phyloP scores from a whole-genome alignment of 2,329 filamentous ascomycete genomes.

The Fusarium caatingaense region DNA sequence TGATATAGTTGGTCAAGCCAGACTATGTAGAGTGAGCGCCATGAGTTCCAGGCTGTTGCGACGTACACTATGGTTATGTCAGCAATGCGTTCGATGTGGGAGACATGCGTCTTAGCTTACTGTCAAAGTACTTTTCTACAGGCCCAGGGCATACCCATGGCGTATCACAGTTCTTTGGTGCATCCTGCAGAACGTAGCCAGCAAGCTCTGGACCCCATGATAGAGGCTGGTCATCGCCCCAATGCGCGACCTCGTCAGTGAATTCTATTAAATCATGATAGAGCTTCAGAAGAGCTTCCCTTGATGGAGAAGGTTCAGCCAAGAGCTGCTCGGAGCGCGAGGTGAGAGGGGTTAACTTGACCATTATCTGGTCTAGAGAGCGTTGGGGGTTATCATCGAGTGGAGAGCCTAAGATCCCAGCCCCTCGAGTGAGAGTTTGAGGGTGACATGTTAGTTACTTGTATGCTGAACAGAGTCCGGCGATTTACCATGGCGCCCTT shows the following conservation, averaged over 20 bases:
- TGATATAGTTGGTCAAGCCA: conserved; percentile 17
- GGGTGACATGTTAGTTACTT: background rate
- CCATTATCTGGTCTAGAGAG: conserved; percentile 15
- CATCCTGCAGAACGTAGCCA: conserved; percentile 1
- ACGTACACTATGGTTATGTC: background rate
- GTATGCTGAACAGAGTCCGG: too few relatives aligned
- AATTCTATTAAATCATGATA: background rate
- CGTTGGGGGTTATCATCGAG: background rate
- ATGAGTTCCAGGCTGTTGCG: conserved; percentile 17
- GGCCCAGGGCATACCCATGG: background rate
- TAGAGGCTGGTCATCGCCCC: conserved; percentile 1
- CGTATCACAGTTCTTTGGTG: background rate
- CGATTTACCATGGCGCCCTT: background rate
- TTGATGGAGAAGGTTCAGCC: background rate
- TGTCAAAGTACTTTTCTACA: conserved; percentile 13
- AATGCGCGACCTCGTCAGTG: background rate
- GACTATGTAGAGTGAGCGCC: conserved; percentile 10
- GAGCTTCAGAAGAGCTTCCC: background rate
- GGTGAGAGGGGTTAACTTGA: conserved; percentile 9
- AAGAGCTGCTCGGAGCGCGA: background rate
- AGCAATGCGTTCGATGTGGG: rapidly evolving
- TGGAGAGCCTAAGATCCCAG: conserved; percentile 12
- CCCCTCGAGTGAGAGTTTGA: background rate
- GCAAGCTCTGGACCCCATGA: conserved; percentile 3
- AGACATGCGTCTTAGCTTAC: background rate